Evolutionary conservation across 2,329 filamentous ascomycete species (phyloP).

Genomic region (Sporothrix curviconia): DNA sequence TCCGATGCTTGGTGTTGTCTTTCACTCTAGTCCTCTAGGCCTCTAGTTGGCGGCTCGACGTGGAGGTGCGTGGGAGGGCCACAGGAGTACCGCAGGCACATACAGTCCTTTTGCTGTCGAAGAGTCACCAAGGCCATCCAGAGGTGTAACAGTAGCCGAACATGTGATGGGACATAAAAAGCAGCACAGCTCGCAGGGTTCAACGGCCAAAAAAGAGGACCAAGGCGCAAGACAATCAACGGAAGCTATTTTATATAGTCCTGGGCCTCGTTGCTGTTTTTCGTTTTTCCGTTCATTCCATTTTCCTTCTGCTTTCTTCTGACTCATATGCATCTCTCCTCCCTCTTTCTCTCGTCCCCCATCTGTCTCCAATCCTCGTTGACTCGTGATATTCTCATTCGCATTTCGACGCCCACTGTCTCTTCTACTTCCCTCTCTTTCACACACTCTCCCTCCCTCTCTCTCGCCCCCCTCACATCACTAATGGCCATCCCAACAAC

Average conservation of each 20-base stretch:
- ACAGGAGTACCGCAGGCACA: no score
- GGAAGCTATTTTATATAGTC: slow-evolving; percentile 14
- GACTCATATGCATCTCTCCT: no score
- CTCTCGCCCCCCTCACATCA: slow-evolving; percentile 7
- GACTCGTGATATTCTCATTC: not conserved
- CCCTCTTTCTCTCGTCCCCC: no score
- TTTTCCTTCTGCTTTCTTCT: no score
- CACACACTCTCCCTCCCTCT: slow-evolving; percentile 1
- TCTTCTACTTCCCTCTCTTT: not conserved
- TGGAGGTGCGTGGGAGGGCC: slow-evolving; percentile 1
- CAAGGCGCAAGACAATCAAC: slow-evolving; percentile 6
- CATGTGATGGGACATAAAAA: slow-evolving; percentile 18
- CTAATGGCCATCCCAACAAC: slow-evolving; percentile 55
- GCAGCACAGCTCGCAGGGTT: not conserved
- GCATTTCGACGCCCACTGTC: not conserved
- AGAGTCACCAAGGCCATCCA: slow-evolving; percentile 1
- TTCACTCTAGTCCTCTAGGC: not conserved
- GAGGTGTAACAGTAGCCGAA: slow-evolving; percentile 14
- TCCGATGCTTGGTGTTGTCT: not conserved
- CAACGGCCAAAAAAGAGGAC: no score
- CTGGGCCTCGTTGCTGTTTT: not conserved
- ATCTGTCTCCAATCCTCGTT: no score
- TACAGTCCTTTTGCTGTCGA: no score
- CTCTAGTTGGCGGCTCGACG: not conserved
- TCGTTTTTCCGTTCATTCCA: no score